Base-by-base conservation (phyloP, 208 protist genomes). In the Novymonas esmeraldas region DNA sequence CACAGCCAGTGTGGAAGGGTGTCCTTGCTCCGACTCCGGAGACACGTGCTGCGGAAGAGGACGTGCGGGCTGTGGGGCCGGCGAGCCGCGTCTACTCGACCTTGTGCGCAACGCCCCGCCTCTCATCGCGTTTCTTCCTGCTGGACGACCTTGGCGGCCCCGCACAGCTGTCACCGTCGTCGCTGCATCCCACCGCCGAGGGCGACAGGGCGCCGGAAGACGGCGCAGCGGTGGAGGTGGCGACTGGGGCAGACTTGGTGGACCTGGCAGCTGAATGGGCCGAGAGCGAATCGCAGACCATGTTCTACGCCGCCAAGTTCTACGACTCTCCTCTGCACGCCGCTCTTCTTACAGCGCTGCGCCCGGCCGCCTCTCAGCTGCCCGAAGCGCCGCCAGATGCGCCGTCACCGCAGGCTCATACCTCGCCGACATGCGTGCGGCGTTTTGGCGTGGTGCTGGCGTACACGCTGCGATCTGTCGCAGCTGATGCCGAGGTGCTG, bases 271-370 rank as follows among this genome's bases (percentile, higher is more conserved):
- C 67, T 14, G 65, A 83, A 49, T 92, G 85, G 85, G 69, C 75
- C n/a, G 85, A 87, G 39, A 81, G 65, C 57, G 67, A 79, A 48
- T 56, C 65, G 16, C 64, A 77, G 34, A 92, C 79, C 29, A 58
- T 80, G 56, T 84, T 78, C 58, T 92, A 87, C 61, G 72, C 81
- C 38, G 73, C 78, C 42, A 85, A 86, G 57, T 91, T 76, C 50
- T 86, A 78, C 62, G 79, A 88, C 46, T 87, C 81, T 11, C 10
- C 45, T 22, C 26, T 73, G 36, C 73, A 78, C 54, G 38, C 45
- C 20, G 33, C 49, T 22, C 45, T 90, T 18, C 11, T 79, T n/a
- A 66, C 64, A 24, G 11, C 56, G n/a, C 61, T 73, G 16, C 45
- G 63, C 26, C 6, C 22, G 10, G 58, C 6, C 20, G 31, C 26